Conservation (phyloP, 441 rosid species). For the Biscutella laevigata region DNA sequence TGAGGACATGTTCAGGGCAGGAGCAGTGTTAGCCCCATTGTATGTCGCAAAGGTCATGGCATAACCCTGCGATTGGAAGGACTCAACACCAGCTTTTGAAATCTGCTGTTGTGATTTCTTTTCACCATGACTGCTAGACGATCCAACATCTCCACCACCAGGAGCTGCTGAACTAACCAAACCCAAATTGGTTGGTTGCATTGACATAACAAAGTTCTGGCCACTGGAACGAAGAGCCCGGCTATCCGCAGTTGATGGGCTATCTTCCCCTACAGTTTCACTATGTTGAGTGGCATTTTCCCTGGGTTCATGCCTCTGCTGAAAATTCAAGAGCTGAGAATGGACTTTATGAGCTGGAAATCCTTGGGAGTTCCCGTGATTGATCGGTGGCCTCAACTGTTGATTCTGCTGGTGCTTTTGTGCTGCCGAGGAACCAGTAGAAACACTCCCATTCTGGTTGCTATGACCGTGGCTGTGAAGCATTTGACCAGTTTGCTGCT, state of each 20-base stretch:
- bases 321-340: slow-evolving; percentile 38
- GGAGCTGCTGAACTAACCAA: slow-evolving; percentile 41
- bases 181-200: slow-evolving; percentile 46
- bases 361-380: slow-evolving; percentile 46
- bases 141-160: slow-evolving; percentile 25
- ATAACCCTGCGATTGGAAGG: slow-evolving; percentile 46
- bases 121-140: slow-evolving; percentile 33
- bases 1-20: slow-evolving; percentile 51
- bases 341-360: slow-evolving; percentile 45
- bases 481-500: slow-evolving; percentile 27
- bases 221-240: slow-evolving; percentile 42
- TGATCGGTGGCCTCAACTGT: slow-evolving; percentile 41
- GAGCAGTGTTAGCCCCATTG: slow-evolving; percentile 45
- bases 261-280: slow-evolving; percentile 55
- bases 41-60: slow-evolving; percentile 68
- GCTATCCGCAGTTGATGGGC: slow-evolving; percentile 60
- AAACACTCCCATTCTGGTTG: slow-evolving; percentile 50
- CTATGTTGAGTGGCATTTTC: slow-evolving; percentile 42
- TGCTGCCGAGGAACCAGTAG: slow-evolving; percentile 55
- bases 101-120: slow-evolving; percentile 42
- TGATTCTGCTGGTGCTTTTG: slow-evolving; percentile 67
- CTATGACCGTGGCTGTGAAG: slow-evolving; percentile 43
- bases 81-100: slow-evolving; percentile 41
- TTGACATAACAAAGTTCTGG: slow-evolving; percentile 47
- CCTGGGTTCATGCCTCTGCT: slow-evolving; percentile 43